A percentile compares a stretch with the other conserved stretches of the same genome.
phyloP scores from a whole-genome alignment of 1,139 yeast genomes.

The Blastobotrys capitulatus region DNA sequence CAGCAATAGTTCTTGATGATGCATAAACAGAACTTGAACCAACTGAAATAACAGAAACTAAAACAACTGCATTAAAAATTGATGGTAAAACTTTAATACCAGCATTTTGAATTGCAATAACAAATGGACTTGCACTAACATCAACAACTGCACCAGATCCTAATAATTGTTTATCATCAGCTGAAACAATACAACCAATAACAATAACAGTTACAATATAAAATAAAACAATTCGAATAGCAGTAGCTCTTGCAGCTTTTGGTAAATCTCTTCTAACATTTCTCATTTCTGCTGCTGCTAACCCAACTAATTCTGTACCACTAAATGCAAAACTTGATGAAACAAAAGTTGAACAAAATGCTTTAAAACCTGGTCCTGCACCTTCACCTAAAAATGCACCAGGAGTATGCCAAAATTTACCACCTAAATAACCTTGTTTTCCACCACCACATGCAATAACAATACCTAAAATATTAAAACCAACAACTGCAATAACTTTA shows the following conservation, averaged over 20 bases:
- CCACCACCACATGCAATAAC: conserved; percentile 57
- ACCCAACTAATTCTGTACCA: conserved; percentile 73
- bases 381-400: conserved; percentile 43
- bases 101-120: conserved; percentile 56
- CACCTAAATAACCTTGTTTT: conserved; percentile 52
- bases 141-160: conserved; percentile 42
- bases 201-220: conserved; percentile 55
- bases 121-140: conserved; percentile 68
- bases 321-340: conserved; percentile 57
- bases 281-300: conserved; percentile 77
- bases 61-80: conserved; percentile 66
- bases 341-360: conserved; percentile 30
- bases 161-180: conserved; percentile 46
- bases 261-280: conserved; percentile 66
- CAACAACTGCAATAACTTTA: conserved; percentile 57
- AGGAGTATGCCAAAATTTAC: conserved; percentile 55
- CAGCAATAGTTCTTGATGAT: conserved; percentile 74
- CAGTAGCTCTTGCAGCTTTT: conserved; percentile 60
- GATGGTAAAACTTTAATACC: conserved; percentile 60
- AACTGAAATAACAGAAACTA: conserved; percentile 64
- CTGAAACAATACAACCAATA: conserved; percentile 63
- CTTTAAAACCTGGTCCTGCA: conserved; percentile 63
- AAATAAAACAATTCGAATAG: conserved; percentile 66
- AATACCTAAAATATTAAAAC: conserved; percentile 57
- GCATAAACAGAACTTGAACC: conserved; percentile 77